A percentile compares a stretch with the other conserved stretches of the same genome.
Conservation (phyloP, 768 basidiomycete genomes). For the Tubosaeta sp. region DNA sequence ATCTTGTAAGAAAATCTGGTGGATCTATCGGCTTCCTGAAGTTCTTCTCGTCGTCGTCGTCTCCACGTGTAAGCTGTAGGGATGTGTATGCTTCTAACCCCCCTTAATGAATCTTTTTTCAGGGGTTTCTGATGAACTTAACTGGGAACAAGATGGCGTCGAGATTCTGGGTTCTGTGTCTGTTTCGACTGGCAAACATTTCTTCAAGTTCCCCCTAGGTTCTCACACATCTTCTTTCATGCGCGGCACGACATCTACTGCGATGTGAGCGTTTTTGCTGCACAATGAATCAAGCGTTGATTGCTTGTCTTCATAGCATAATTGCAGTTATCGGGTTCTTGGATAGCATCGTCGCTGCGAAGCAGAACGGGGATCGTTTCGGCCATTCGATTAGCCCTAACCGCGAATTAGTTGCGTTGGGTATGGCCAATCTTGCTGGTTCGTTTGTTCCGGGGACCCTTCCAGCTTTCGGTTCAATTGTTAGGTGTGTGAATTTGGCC, state of each 20-base stretch:
- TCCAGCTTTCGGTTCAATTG: conserved; percentile 91
- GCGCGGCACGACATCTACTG: conserved; percentile 77
- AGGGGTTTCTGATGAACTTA: conserved; percentile 68
- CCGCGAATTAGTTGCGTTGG: conserved; percentile 89
- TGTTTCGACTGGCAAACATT: conserved; percentile 53
- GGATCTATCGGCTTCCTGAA: conserved; percentile 81
- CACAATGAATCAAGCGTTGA: background rate
- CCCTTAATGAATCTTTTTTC: background rate
- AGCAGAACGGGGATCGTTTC: conserved; percentile 83
- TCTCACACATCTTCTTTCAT: conserved; percentile 59
- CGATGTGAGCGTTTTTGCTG: conserved; percentile 46
- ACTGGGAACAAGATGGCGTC: conserved; percentile 77
- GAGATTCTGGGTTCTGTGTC: conserved; percentile 80
- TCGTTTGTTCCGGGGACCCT: conserved; percentile 86
- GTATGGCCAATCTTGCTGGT: conserved; percentile 72
- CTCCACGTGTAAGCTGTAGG: conserved; percentile 62
- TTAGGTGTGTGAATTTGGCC: conserved; percentile 51
- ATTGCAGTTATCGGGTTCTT: conserved; percentile 86
- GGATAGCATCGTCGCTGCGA: conserved; percentile 93
- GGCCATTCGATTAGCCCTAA: conserved; percentile 90
- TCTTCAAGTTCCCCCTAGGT: conserved; percentile 72
- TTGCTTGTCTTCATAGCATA: conserved; percentile 39
- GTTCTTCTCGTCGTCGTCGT: conserved; percentile 83
- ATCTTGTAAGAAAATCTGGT: conserved; percentile 56
- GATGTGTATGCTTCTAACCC: background rate